Conservation (phyloP, 1,139 yeast species). For the Maudiozyma humilis region DNA sequence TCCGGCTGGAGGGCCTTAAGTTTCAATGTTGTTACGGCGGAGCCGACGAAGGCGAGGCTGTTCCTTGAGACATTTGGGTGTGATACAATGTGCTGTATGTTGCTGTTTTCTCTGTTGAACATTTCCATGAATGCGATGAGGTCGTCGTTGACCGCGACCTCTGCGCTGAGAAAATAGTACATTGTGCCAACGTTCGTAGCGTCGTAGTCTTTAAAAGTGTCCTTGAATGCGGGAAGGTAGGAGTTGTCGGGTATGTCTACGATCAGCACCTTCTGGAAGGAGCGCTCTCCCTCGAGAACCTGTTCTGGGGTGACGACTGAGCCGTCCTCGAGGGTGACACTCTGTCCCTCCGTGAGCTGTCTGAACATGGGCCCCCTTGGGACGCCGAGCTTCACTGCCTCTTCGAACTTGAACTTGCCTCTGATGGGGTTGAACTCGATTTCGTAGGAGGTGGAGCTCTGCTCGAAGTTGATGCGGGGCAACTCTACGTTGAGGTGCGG, state of each 20-base stretch:
- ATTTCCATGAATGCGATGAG: conserved; percentile 39
- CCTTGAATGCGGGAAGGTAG: conserved; percentile 35
- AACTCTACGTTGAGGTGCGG: conserved; percentile 32
- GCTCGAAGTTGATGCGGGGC: conserved; percentile 22
- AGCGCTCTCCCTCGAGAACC: conserved; percentile 57
- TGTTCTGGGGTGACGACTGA: conserved; percentile 54
- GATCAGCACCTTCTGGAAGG: conserved; percentile 53
- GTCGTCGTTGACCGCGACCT: conserved; percentile 41
- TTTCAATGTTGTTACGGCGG: conserved; percentile 47
- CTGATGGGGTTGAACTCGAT: conserved; percentile 59
- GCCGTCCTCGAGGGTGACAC: conserved; percentile 55
- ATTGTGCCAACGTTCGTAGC: conserved; percentile 42
- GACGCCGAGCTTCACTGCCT: conserved; percentile 63
- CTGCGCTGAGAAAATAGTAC: conserved; percentile 68
- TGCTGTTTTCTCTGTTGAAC: conserved; percentile 42
- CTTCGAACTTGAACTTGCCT: conserved; percentile 65
- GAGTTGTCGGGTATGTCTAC: conserved; percentile 60
- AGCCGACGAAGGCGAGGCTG: conserved; percentile 48
- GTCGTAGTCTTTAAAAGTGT: conserved; percentile 22
- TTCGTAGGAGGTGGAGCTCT: conserved; percentile 46
- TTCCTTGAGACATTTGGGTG: conserved; percentile 61
- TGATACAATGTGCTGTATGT: conserved; percentile 57
- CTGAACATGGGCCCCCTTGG: conserved; percentile 57
- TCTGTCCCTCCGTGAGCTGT: conserved; percentile 50
- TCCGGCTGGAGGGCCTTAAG: conserved; percentile 48